These are phyloP conservation scores for Aureobasidium zeae DNA, from an alignment of 2,329 filamentous ascomycete genomes.

Conservation along the genomic window DNA sequence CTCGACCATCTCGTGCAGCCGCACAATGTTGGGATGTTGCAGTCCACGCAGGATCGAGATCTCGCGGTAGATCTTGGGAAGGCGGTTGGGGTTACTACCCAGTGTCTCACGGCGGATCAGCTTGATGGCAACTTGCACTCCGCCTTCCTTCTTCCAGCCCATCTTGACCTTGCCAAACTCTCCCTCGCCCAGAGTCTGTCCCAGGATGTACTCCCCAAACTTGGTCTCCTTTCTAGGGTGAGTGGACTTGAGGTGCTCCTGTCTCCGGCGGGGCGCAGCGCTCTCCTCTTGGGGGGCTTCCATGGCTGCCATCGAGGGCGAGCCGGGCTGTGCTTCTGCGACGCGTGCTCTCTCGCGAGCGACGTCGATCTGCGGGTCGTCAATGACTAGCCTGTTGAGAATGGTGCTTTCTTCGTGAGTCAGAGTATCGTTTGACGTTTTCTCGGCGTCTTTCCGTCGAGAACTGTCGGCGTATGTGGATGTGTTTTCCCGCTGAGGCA, in stretches of 20 bases:
- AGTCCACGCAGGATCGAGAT: constrained; percentile 82
- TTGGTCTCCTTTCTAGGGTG: constrained; percentile 62
- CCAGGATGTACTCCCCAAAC: constrained; percentile 92
- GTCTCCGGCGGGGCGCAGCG: constrained; percentile 39
- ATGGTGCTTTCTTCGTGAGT: constrained; percentile 71
- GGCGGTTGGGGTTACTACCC: constrained; percentile 74
- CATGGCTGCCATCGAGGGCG: constrained; percentile 39
- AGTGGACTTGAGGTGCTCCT: constrained; percentile 47
- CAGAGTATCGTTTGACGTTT: constrained; percentile 41
- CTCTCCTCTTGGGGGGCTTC: constrained; percentile 40
- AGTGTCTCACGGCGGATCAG: constrained; percentile 88
- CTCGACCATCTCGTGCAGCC: constrained; percentile 96
- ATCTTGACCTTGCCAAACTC: constrained; percentile 99
- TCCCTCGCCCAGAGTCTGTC: constrained; percentile 91
- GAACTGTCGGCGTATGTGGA: constrained; percentile 21
- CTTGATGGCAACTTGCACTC: constrained; percentile 91
- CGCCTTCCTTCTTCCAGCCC: constrained; percentile 94
- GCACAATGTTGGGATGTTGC: constrained; percentile 93
- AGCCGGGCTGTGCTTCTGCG: constrained; percentile 46
- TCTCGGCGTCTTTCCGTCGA: constrained; percentile 13
- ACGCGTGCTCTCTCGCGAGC: constrained; percentile 62
- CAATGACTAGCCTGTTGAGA: constrained; percentile 66
- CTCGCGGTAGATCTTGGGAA: constrained; percentile 96
- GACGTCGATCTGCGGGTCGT: constrained; percentile 64
- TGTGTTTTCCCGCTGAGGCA: constrained; percentile 20